These are phyloP conservation scores for Aspergillus indologenus DNA, from an alignment of 495 filamentous ascomycete genomes.

Conservation along the genomic window DNA sequence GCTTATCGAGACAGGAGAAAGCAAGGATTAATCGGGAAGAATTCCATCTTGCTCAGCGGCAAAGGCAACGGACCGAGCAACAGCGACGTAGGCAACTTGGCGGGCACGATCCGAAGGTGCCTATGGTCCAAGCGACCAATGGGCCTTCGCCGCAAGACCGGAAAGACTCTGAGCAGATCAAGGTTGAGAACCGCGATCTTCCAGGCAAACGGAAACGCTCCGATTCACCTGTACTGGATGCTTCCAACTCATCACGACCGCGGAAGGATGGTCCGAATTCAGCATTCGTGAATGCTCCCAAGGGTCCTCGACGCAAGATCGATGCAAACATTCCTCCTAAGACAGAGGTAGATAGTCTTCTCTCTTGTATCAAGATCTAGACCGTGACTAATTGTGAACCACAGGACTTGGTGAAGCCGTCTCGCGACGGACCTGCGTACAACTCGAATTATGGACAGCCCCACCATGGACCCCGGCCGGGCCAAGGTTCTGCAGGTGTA, in stretches of 20 bases:
- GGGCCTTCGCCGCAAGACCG: slow-evolving; percentile 1
- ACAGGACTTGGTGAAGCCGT: slow-evolving; percentile 40
- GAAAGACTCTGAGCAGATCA: slow-evolving; percentile 11
- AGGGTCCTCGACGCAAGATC: slow-evolving; percentile 24
- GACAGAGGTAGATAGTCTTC: slow-evolving; percentile 29
- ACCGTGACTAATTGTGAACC: slow-evolving; percentile 5
- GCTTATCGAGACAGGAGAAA: slow-evolving; percentile 37
- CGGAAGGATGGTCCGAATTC: slow-evolving; percentile 22
- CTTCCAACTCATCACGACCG: slow-evolving; percentile 25
- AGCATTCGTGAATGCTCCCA: slow-evolving; percentile 22
- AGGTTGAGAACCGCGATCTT: slow-evolving; percentile 16
- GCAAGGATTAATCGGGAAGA: slow-evolving; percentile 34
- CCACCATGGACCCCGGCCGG: slow-evolving; percentile 13
- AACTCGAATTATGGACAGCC: slow-evolving; percentile 16
- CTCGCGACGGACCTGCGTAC: slow-evolving; percentile 37
- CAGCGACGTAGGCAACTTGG: slow-evolving; percentile 43
- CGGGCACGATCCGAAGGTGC: slow-evolving; percentile 47
- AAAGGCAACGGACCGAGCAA: slow-evolving; percentile 35
- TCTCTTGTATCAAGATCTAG: neutral
- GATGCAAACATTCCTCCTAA: slow-evolving; percentile 27
- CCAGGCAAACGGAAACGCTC: slow-evolving; percentile 44
- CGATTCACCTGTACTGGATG: slow-evolving; percentile 30
- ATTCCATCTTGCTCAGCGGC: slow-evolving; percentile 25
- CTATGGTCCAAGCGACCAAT: slow-evolving; percentile 37
- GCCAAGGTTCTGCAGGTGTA: slow-evolving; percentile 22